Evolutionary conservation across 306 rosid species (phyloP), one percentile per base, ranked within the genome.

Genomic region (Sophora flavescens): DNA sequence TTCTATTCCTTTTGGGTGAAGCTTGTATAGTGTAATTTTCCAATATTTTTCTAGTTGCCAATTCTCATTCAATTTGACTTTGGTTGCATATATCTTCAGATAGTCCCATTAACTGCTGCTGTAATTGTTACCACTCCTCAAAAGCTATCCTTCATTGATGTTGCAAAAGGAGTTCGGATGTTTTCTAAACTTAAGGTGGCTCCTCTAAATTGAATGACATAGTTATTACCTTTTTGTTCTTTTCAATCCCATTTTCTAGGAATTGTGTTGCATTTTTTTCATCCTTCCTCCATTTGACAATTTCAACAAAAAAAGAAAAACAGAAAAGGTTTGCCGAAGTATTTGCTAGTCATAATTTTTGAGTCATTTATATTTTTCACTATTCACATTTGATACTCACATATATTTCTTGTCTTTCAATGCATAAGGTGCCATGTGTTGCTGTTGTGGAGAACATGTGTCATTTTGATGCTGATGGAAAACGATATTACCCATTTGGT

Each of bases 121-220:
- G 96, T 95, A 79, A 95, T 95, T 68, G 97, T 95, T 75, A 95
- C 97, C 63, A 95, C 99, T 48, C 97, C 97, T 69, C 97, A 95
- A 87, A 95, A 95, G 89, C 88, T 95, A 70, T 93, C 97, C 0
- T 95, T 95, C 84, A 95, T 95, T 60, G 99, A 95, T 66, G 99
- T 95, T 41, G 99, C 99, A 2, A 95, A 95, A 88, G 99, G 99
- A 83, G 99, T 90, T 78, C 97, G 96, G 72, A 95, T 95, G 99
- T 95, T 95, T 91, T 95, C 99, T 58, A 95, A 92, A 85, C 93
- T 95, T 56, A 95, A 95, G 97, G 99, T 92, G 74, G 3, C 14
- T 74, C 81, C 65, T 85, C 41, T 42, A 15, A 50, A 47, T 76
- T 48, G 70, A 69, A 79, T 10, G 35, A 64, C 54, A 72, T 30